These are phyloP conservation scores for Nemania sp. DNA, from an alignment of 2,329 filamentous ascomycete genomes.

Conservation along the genomic window DNA sequence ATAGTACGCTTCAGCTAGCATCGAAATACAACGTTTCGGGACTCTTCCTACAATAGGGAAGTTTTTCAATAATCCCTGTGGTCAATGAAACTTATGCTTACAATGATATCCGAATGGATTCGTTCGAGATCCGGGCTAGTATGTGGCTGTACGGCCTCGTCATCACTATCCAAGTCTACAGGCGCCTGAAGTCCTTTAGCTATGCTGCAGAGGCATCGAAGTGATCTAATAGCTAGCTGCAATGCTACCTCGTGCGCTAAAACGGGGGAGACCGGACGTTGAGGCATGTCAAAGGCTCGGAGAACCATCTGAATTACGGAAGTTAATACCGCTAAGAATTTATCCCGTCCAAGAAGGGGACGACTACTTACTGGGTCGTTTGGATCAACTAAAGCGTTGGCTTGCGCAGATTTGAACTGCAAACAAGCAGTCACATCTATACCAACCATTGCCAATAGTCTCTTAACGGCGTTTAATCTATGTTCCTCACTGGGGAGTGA, in stretches of 20 bases:
- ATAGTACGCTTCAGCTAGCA: not conserved
- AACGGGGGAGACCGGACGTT: constrained; percentile 44
- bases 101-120: constrained; percentile 62
- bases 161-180: constrained; percentile 73
- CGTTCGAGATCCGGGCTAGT: constrained; percentile 41
- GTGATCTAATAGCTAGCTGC: constrained; percentile 65
- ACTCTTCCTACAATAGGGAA: not conserved
- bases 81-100: constrained; percentile 45
- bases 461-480: constrained; percentile 66
- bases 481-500: constrained; percentile 70
- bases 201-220: constrained; percentile 77
- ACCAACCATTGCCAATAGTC: constrained; percentile 71
- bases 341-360: constrained; percentile 11
- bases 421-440: constrained; percentile 66
- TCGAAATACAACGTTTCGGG: not conserved
- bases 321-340: constrained; percentile 41
- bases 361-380: constrained; percentile 46
- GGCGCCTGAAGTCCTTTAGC: constrained; percentile 77
- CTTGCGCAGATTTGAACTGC: constrained; percentile 51
- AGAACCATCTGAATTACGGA: constrained; percentile 44
- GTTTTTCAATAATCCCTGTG: not conserved
- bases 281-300: constrained; percentile 47
- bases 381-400: constrained; percentile 40
- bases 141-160: constrained; percentile 20
- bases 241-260: constrained; percentile 58